phyloP scores from a whole-genome alignment of 1,139 yeast genomes.

The Debaryomyces fabryi region DNA sequence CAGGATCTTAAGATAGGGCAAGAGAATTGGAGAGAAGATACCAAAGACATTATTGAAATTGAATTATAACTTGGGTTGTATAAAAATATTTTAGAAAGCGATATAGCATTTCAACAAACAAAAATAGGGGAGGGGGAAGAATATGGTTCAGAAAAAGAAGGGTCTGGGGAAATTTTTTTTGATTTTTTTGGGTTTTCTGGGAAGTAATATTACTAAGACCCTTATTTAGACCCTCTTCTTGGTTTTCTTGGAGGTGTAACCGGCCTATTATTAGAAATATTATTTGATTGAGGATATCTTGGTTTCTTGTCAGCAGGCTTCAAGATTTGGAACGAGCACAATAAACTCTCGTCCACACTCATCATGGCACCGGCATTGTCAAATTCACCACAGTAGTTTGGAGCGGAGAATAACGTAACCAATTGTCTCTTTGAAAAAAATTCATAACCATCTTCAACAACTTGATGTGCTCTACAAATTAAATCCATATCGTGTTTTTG shows the following conservation, averaged over 20 bases:
- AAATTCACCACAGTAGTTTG: conserved; percentile 98
- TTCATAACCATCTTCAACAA: conserved; percentile 98
- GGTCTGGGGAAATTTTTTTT: conserved; percentile 4
- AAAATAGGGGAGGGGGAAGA: conserved; percentile 1
- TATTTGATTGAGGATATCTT: conserved; percentile 58
- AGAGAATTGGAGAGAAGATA: conserved; percentile 1
- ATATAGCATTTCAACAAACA: conserved; percentile 4
- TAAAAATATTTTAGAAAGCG: conserved; percentile 1
- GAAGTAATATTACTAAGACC: neutral
- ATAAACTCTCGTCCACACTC: conserved; percentile 94
- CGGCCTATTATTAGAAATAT: conserved; percentile 56
- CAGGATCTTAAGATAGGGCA: neutral
- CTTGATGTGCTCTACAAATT: conserved; percentile 98
- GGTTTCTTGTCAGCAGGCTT: conserved; percentile 94
- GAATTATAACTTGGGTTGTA: conserved; percentile 1
- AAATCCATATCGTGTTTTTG: conserved; percentile 97
- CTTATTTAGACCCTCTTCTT: conserved; percentile 60
- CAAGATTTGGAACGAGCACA: conserved; percentile 96
- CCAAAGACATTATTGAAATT: conserved; percentile 2
- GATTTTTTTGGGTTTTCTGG: conserved; percentile 1
- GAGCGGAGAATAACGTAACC: conserved; percentile 93
- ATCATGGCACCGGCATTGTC: conserved; percentile 99
- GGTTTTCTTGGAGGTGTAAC: conserved; percentile 73
- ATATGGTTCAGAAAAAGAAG: neutral
- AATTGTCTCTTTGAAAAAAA: conserved; percentile 93